These are phyloP conservation scores for Pseudovirgaria hyperparasitica DNA, from an alignment of 2,329 filamentous ascomycete species.

Conservation along the genomic window DNA sequence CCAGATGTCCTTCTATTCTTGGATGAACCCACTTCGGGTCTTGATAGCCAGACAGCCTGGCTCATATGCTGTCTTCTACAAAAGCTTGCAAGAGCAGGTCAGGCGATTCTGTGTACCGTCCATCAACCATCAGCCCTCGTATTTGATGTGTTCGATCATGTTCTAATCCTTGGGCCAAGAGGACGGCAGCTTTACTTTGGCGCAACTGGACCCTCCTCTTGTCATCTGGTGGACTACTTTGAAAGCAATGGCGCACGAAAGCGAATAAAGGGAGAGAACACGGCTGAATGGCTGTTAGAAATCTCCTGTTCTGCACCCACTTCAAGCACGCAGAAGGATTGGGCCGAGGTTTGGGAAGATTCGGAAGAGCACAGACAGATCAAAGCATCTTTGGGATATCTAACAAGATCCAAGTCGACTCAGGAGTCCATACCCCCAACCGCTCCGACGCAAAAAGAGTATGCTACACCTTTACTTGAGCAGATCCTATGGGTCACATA, in stretches of 20 bases:
- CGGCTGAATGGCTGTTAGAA: conserved; percentile 2
- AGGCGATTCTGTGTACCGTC: conserved; percentile 48
- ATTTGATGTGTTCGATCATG: conserved; percentile 42
- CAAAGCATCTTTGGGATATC: not conserved
- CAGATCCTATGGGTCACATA: conserved; percentile 7
- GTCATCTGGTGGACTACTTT: conserved; percentile 1
- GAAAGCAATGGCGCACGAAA: not conserved
- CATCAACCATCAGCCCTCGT: conserved; percentile 46
- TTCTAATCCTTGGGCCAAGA: conserved; percentile 51
- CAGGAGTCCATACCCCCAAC: conserved; percentile 1
- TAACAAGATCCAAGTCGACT: not conserved
- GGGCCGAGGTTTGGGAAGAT: conserved; percentile 4
- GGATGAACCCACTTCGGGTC: conserved; percentile 60
- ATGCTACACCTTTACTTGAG: conserved; percentile 7
- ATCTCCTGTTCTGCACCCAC: conserved; percentile 22
- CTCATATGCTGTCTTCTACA: conserved; percentile 8
- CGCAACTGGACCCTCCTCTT: conserved; percentile 27
- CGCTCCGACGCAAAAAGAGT: conserved; percentile 4
- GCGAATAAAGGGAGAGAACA: not conserved
- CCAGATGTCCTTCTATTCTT: conserved; percentile 58
- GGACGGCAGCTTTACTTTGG: conserved; percentile 66
- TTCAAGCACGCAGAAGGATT: conserved; percentile 4
- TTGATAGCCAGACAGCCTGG: conserved; percentile 37
- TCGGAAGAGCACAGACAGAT: conserved; percentile 2
- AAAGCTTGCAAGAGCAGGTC: conserved; percentile 38